Conservation (phyloP, 306 rosid species). For the Ziziphus jujuba region DNA sequence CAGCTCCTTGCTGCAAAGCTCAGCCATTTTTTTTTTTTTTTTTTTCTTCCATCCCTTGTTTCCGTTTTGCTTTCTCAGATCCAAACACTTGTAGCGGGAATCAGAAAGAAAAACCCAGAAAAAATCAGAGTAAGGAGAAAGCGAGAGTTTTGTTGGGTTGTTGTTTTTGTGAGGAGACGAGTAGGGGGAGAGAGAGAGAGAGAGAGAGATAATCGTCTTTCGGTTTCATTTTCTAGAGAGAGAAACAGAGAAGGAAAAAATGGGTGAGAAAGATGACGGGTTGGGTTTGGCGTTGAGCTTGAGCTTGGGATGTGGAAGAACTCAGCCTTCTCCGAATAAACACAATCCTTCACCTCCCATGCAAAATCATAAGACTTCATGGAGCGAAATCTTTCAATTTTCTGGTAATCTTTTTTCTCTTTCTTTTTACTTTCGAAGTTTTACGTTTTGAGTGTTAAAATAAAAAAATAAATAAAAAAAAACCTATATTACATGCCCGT, state of each 20-base stretch:
- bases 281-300: conserved; percentile 52
- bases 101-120: not conserved
- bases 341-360: conserved; percentile 43
- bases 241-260: conserved; percentile 9
- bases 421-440: too few relatives aligned
- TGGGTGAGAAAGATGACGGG: conserved; percentile 61
- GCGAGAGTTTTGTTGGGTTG: conserved; percentile 7
- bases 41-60: conserved; percentile 23
- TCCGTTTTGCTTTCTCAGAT: conserved; percentile 28
- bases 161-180: too few relatives aligned
- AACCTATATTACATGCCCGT: too few relatives aligned
- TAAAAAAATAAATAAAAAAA: too few relatives aligned
- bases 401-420: conserved; percentile 37
- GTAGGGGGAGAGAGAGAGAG: too few relatives aligned
- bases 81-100: conserved; percentile 29
- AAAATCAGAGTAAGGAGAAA: not conserved
- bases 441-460: too few relatives aligned
- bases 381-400: conserved; percentile 50
- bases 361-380: conserved; percentile 36
- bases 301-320: conserved; percentile 49
- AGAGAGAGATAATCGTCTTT: not conserved
- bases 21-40: conserved; percentile 33
- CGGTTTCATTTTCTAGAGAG: not conserved
- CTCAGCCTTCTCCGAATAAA: conserved; percentile 25
- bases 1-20: conserved; percentile 24